Evolutionary conservation across 169 alveolate genomes (phyloP).

Genomic region (Neospora caninum): DNA sequence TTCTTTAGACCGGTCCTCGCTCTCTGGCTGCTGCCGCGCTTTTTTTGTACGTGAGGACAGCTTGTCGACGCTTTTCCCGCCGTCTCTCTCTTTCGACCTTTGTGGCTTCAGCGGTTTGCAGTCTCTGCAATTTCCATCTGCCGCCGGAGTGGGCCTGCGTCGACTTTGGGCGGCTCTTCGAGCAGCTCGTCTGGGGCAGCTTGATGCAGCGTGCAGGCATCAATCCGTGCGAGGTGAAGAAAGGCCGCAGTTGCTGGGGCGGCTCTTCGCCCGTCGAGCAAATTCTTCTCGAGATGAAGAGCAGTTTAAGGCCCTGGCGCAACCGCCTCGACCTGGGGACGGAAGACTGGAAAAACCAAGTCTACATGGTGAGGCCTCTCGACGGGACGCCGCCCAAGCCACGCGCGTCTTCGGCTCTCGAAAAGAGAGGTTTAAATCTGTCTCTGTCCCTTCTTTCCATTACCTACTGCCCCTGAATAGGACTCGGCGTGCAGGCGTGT

Average conservation of each 20-base stretch:
- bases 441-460: too few relatives aligned
- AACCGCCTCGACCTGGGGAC: conserved; percentile 37
- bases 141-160: conserved; percentile 50
- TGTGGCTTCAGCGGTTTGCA: conserved; percentile 40
- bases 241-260: conserved; percentile 12
- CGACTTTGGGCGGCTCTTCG: conserved; percentile 51
- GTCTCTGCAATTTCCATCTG: conserved; percentile 17
- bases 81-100: not conserved
- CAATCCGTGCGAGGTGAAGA: not conserved
- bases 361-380: conserved; percentile 23
- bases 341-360: conserved; percentile 53
- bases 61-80: not conserved
- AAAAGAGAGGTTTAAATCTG: too few relatives aligned
- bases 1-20: too few relatives aligned
- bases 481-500: too few relatives aligned
- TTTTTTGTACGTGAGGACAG: too few relatives aligned
- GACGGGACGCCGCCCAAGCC: too few relatives aligned
- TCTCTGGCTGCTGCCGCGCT: too few relatives aligned
- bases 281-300: conserved; percentile 27
- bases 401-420: not conserved
- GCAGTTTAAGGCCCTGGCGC: conserved; percentile 45
- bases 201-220: conserved; percentile 51
- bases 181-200: conserved; percentile 61
- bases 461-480: too few relatives aligned
- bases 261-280: conserved; percentile 24